Conservation (phyloP, 495 filamentous ascomycete genomes). For the Cairneyella variabilis region DNA sequence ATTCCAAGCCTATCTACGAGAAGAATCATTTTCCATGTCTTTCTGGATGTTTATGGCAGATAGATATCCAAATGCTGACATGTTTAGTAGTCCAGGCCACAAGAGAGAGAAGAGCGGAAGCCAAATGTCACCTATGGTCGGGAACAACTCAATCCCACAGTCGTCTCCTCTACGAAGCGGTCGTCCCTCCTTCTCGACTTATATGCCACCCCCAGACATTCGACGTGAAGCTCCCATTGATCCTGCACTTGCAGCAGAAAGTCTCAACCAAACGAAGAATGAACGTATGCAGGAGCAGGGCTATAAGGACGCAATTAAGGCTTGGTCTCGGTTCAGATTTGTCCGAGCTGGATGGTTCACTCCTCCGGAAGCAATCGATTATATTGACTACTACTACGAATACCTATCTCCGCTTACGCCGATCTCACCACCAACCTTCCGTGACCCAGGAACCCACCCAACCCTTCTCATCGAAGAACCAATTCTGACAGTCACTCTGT, state of each 20-base stretch:
- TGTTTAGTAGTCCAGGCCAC: slow-evolving; percentile 23
- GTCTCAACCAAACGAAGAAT: not conserved
- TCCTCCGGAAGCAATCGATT: slow-evolving; percentile 84
- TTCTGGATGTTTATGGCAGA: not conserved
- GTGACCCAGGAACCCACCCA: slow-evolving; percentile 65
- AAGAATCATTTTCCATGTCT: too few species aligned
- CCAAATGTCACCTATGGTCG: slow-evolving; percentile 22
- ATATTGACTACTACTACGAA: slow-evolving; percentile 92
- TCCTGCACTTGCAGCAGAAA: slow-evolving; percentile 17
- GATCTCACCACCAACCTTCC: slow-evolving; percentile 81
- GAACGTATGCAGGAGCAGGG: slow-evolving; percentile 41
- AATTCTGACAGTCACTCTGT: slow-evolving; percentile 81
- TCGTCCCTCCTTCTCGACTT: slow-evolving; percentile 1
- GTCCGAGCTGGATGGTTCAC: slow-evolving; percentile 96
- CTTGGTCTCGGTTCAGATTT: slow-evolving; percentile 87
- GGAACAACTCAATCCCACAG: slow-evolving; percentile 5
- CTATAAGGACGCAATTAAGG: slow-evolving; percentile 68
- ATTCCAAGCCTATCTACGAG: too few species aligned
- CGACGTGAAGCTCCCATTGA: slow-evolving; percentile 20
- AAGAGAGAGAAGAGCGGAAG: slow-evolving; percentile 27
- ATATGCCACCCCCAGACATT: slow-evolving; percentile 15
- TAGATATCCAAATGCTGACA: slow-evolving; percentile 10
- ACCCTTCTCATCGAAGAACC: slow-evolving; percentile 84
- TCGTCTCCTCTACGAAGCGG: slow-evolving; percentile 12
- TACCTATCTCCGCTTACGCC: slow-evolving; percentile 88